A percentile compares a stretch with the other conserved stretches of the same genome.
Evolutionary conservation across 1,284 basidiomycete species (phyloP).

Genomic region (Sporisorium exsertum): DNA sequence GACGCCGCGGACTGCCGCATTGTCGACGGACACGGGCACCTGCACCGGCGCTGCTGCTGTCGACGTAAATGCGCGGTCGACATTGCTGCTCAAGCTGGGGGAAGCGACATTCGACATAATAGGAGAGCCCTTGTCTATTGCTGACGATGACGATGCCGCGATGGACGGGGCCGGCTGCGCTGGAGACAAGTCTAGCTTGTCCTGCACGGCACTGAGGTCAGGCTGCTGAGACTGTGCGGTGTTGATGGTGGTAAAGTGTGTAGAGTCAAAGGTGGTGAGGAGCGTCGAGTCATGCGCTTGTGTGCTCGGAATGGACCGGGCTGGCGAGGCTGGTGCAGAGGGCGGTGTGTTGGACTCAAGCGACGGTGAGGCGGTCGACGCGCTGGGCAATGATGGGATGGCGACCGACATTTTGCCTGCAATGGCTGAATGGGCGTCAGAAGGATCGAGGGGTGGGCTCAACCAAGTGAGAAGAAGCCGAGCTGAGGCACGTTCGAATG

Average conservation of each 20-base stretch:
- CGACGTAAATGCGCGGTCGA: not conserved
- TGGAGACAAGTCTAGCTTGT: constrained; percentile 13
- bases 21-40: constrained; percentile 1
- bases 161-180: not conserved
- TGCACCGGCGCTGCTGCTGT: not conserved
- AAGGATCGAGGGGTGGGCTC: not conserved
- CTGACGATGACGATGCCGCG: constrained; percentile 4
- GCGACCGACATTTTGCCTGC: constrained; percentile 16
- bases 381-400: constrained; percentile 6
- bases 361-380: constrained; percentile 1
- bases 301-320: constrained; percentile 12
- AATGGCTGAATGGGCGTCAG: not conserved
- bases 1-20: not conserved
- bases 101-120: constrained; percentile 15
- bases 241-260: not conserved
- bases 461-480: not conserved
- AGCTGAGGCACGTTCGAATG: not conserved
- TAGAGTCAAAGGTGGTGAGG: constrained; percentile 27
- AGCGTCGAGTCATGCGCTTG: constrained; percentile 21
- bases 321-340: constrained; percentile 13
- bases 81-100: not conserved
- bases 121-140: not conserved
- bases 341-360: not conserved
- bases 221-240: not conserved
- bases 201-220: not conserved